Conservation (phyloP, 305 asterid genomes). For the Vinca major region DNA sequence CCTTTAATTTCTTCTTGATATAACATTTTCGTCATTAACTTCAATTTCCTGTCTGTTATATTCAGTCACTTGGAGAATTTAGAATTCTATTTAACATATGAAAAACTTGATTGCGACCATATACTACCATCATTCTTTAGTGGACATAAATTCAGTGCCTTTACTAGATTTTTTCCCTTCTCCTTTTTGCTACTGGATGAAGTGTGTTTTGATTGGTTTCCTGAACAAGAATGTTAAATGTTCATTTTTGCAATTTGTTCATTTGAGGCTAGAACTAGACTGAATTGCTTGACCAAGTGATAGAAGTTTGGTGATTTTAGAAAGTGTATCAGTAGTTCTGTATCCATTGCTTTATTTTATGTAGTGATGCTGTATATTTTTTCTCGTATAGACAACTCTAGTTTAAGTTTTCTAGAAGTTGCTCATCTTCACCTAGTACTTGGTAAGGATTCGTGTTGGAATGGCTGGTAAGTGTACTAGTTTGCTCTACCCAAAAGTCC, state of each 20-base stretch:
- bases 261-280: not conserved
- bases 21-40: not conserved
- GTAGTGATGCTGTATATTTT: not conserved
- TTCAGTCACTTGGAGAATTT: not conserved
- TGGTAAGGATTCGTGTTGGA: not conserved
- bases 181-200: not conserved
- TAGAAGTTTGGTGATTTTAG: not conserved
- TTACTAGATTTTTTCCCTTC: not conserved
- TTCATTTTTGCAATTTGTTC: too few species aligned
- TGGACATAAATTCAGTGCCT: not conserved
- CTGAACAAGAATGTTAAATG: not conserved
- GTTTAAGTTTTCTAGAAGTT: not conserved
- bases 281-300: not conserved
- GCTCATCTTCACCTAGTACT: not conserved
- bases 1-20: constrained; percentile 7
- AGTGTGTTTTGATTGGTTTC: not conserved
- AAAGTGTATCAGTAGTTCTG: not conserved
- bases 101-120: not conserved
- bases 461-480: not conserved
- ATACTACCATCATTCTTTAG: constrained; percentile 7
- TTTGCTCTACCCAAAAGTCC: not conserved
- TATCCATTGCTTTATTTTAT: not conserved
- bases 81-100: not conserved
- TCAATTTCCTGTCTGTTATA: not conserved
- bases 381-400: not conserved